A percentile compares a stretch with the other conserved stretches of the same genome.
Conservation (phyloP, 768 basidiomycete species). For the Russula virescens region DNA sequence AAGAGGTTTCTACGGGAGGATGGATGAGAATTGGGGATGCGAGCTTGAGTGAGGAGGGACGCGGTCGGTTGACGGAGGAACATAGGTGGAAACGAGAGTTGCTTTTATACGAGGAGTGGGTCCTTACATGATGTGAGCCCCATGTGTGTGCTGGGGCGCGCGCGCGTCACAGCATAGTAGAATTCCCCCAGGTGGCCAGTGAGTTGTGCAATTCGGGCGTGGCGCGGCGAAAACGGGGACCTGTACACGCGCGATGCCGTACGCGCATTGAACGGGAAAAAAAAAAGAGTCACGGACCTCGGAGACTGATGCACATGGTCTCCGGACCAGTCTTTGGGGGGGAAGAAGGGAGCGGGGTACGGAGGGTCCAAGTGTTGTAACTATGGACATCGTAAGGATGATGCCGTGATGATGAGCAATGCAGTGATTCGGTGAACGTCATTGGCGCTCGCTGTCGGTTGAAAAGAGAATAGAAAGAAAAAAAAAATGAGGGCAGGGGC, state of each 20-base stretch:
- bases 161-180: conserved; percentile 19
- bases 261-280: not conserved
- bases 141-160: conserved; percentile 6
- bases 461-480: conserved; percentile 1
- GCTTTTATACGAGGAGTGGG: conserved; percentile 19
- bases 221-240: conserved; percentile 22
- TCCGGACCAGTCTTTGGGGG: conserved; percentile 14
- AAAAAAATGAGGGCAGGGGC: conserved; percentile 12
- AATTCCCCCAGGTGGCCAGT: conserved; percentile 21
- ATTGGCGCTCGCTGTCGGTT: conserved; percentile 1
- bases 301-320: conserved; percentile 10
- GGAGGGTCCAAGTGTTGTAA: not conserved
- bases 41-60: conserved; percentile 26
- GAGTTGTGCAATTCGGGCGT: conserved; percentile 17
- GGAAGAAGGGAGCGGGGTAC: not conserved
- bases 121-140: conserved; percentile 22
- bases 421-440: not conserved
- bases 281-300: conserved; percentile 9
- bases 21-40: conserved; percentile 6
- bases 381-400: not conserved
- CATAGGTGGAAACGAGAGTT: not conserved
- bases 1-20: conserved; percentile 5
- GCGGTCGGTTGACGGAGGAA: conserved; percentile 22
- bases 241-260: conserved; percentile 18
- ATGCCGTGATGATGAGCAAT: conserved; percentile 16